Evolutionary conservation across 495 filamentous ascomycete genomes (phyloP).

Genomic region (Immersiella caudata): DNA sequence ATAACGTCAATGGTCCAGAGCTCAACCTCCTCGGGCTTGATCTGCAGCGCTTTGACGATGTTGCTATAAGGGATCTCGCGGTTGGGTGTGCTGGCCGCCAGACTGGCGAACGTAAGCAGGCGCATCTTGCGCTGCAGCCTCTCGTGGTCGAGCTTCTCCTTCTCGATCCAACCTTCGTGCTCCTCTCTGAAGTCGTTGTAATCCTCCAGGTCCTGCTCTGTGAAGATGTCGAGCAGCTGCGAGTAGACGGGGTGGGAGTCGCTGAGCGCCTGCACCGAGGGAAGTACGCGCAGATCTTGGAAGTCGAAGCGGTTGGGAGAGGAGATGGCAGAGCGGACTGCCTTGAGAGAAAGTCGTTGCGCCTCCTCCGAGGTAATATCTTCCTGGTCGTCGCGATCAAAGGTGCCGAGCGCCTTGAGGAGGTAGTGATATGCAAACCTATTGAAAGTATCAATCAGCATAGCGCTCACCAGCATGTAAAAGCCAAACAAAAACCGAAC

Average conservation of each 20-base stretch:
- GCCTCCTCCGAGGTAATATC: constrained; percentile 70
- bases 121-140: constrained; percentile 86
- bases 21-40: constrained; percentile 82
- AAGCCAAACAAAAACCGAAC: neutral
- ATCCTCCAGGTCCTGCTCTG: constrained; percentile 87
- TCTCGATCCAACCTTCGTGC: constrained; percentile 78
- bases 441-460: constrained; percentile 16
- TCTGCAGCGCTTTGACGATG: constrained; percentile 80
- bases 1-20: constrained; percentile 99
- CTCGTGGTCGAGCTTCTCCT: constrained; percentile 63
- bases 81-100: constrained; percentile 78
- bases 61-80: constrained; percentile 82
- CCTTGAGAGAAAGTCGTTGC: constrained; percentile 79
- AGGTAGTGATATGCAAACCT: constrained; percentile 80
- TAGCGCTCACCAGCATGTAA: neutral
- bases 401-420: constrained; percentile 78
- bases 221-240: constrained; percentile 93
- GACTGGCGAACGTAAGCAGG: constrained; percentile 85
- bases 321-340: constrained; percentile 78
- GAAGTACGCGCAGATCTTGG: constrained; percentile 84
- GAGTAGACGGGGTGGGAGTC: constrained; percentile 79
- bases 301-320: constrained; percentile 85
- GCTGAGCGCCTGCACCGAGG: constrained; percentile 82
- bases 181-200: constrained; percentile 90
- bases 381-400: constrained; percentile 62